A percentile compares a stretch with the other conserved stretches of the same genome.
Conservation (phyloP, 108 stramenopile genomes). For the Skeletonema potamos region DNA sequence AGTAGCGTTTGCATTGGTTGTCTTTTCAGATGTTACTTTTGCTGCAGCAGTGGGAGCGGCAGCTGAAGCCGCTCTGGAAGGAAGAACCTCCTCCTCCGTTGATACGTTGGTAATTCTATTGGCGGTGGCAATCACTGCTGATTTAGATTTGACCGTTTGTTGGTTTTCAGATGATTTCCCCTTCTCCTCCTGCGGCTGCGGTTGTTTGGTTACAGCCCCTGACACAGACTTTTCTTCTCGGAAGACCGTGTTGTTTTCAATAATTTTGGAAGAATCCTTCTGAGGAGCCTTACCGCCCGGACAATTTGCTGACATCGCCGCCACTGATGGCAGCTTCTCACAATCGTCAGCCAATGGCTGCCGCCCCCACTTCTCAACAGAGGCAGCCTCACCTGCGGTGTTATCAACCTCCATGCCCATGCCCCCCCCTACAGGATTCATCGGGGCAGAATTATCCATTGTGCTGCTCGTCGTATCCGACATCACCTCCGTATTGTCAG, state of each 20-base stretch:
- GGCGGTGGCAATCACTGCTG: neutral
- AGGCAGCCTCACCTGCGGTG: neutral
- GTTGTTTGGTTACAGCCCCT: neutral
- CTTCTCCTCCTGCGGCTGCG: neutral
- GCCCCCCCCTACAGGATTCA: neutral
- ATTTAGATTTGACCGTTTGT: neutral
- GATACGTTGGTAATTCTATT: neutral
- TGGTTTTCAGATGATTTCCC: neutral
- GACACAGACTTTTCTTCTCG: neutral
- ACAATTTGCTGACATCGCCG: neutral
- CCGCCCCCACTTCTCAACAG: neutral
- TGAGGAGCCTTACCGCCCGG: neutral
- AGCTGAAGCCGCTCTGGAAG: neutral
- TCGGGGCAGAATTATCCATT: neutral
- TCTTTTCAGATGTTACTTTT: neutral
- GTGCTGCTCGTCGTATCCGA: neutral
- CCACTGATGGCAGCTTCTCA: neutral
- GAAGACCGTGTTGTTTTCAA: neutral
- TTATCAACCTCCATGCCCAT: neutral
- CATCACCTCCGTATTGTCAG: neutral
- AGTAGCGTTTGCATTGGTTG: neutral
- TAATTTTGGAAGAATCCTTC: neutral
- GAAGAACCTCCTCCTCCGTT: neutral
- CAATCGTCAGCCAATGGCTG: no score
- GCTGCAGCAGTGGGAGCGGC: neutral